phyloP scores from a whole-genome alignment of 768 basidiomycete species.

The Dacryopinax primogenitus region DNA sequence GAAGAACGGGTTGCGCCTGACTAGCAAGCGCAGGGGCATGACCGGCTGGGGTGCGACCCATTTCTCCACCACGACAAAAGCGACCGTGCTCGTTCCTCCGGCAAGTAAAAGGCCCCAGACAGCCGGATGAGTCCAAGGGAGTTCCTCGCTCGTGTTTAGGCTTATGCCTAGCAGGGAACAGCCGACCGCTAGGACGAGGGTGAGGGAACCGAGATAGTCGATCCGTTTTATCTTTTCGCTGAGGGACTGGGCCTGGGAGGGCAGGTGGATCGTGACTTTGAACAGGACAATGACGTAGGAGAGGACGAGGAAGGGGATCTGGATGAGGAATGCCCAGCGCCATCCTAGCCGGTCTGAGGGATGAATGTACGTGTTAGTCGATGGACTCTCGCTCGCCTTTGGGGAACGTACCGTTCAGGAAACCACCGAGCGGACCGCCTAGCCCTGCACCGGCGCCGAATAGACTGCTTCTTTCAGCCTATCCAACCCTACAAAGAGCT shows the following conservation, averaged over 20 bases:
- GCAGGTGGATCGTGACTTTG: constrained; percentile 67
- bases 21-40: constrained; percentile 72
- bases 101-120: constrained; percentile 52
- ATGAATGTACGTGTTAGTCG: constrained; percentile 32
- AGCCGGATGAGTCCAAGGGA: constrained; percentile 60
- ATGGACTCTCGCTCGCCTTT: not conserved
- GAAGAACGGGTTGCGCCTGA: constrained; percentile 65
- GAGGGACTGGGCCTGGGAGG: constrained; percentile 38
- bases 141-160: constrained; percentile 63
- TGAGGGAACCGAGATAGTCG: constrained; percentile 72
- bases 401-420: constrained; percentile 17
- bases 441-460: constrained; percentile 56
- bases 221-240: constrained; percentile 61
- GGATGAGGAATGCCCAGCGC: constrained; percentile 75
- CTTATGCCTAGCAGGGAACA: constrained; percentile 63
- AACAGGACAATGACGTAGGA: constrained; percentile 56
- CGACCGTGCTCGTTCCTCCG: constrained; percentile 40
- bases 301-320: constrained; percentile 67
- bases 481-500: not conserved
- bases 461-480: constrained; percentile 34
- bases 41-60: constrained; percentile 71
- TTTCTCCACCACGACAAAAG: constrained; percentile 71
- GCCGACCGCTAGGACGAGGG: constrained; percentile 59
- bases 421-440: constrained; percentile 29
- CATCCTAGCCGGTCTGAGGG: constrained; percentile 31